phyloP scores from a whole-genome alignment of 352 stramenopile species.

The Phytopythium kandeliae region DNA sequence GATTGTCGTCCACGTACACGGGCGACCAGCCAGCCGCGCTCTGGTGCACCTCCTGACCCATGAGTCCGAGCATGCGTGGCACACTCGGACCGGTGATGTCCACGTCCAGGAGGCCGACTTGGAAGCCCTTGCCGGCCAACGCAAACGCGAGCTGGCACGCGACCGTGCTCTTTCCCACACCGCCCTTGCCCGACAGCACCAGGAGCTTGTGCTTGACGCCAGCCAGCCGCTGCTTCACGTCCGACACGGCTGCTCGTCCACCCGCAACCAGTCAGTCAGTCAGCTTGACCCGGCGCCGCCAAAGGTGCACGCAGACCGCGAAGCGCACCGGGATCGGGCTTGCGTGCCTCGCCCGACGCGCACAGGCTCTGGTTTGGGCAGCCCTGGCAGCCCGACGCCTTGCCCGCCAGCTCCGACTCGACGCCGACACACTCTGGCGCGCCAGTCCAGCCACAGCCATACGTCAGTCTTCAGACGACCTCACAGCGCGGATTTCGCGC shows the following conservation, averaged over 20 bases:
- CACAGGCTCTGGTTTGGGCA: conserved; percentile 98
- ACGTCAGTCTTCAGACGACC: not conserved
- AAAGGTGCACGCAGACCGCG: too few species aligned
- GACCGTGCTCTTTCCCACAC: conserved; percentile 99
- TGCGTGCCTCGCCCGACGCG: conserved; percentile 87
- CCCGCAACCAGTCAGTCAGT: conserved; percentile 4
- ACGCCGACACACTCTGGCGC: conserved; percentile 92
- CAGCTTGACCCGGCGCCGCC: too few species aligned
- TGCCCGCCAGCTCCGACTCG: conserved; percentile 92
- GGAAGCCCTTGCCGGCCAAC: conserved; percentile 91
- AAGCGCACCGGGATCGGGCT: conserved; percentile 70
- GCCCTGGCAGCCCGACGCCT: conserved; percentile 91
- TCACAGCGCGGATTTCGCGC: not conserved
- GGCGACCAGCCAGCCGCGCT: conserved; percentile 98
- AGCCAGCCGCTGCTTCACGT: conserved; percentile 84
- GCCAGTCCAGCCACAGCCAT: not conserved
- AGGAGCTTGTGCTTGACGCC: conserved; percentile 96
- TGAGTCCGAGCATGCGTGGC: conserved; percentile 94
- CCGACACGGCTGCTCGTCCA: conserved; percentile 38
- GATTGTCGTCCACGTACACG: conserved; percentile 98
- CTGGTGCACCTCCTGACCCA: conserved; percentile 95
- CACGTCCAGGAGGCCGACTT: conserved; percentile 97
- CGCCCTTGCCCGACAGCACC: conserved; percentile 99
- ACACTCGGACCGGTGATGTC: conserved; percentile 99
- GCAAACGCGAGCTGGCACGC: conserved; percentile 97